Evolutionary conservation across 73 alveolate genomes (phyloP), one percentile per base, ranked within the genome.

Genomic region (Paramecium caudatum): DNA sequence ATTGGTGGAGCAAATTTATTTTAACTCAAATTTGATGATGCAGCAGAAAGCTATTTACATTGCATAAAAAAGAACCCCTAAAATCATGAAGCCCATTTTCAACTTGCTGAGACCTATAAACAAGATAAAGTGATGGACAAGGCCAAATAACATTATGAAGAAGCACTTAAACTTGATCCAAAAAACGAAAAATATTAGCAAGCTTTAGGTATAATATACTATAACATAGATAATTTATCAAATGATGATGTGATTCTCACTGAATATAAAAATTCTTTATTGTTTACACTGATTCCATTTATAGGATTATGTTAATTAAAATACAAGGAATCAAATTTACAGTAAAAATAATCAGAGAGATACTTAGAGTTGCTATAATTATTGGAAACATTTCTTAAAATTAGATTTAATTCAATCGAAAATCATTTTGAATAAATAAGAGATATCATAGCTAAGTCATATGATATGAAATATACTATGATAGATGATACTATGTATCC

Each of bases 401-500:
- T 10, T 7, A 55, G 17, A 55, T 23, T 55, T 25, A 19, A 19
- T 16, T 2, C 13, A 5, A 55, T 55, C 12, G 80, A 55, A 1
- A 55, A 55, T 55, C 80, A 55, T 55, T 55, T 55, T 55, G 46
- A 55, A 17, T 23, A 55, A 55, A 1, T 55, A 23, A 55, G 30
- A 55, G 23, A 55, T 27, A 27, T 55, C 23, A 55, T 55, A 55
- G 80, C 80, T 7, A 55, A 55, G 30, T 55, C 80, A 3, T 55
- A 55, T 23, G 80, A 55, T 55, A 55, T 55, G 80, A 27, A 16
- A 27, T 55, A 55, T 5, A 55, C 80, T 27, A 43, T 55, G 0
- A 55, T 55, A 23, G 80, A 55, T 55, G 80, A 55, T 10, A 55
- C 80, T 19, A 2, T 55, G 4, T 55, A 27, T 55, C 80, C 80